These are phyloP conservation scores for Azolla pinnata DNA, from an alignment of 75 land plant species.

Conservation along the genomic window DNA sequence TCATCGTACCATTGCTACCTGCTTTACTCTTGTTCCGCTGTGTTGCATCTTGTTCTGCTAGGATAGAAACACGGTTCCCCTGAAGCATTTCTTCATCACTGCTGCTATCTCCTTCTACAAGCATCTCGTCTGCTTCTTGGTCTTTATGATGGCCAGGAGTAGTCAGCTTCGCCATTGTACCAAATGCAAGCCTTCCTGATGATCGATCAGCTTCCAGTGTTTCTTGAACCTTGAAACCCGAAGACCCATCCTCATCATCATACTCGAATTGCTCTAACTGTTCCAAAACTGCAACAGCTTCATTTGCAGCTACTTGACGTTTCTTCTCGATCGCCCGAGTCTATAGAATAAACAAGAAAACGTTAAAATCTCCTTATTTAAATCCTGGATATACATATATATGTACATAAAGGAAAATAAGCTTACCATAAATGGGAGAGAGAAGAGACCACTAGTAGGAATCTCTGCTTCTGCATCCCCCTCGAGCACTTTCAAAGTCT, in stretches of 20 bases:
- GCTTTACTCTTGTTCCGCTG: neutral
- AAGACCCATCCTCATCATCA: slow-evolving; percentile 28
- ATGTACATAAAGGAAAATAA: slow-evolving; percentile 7
- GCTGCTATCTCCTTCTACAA: slow-evolving; percentile 12
- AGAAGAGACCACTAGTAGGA: slow-evolving; percentile 57
- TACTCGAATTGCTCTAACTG: slow-evolving; percentile 39
- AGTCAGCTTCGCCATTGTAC: slow-evolving; percentile 15
- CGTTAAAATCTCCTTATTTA: neutral
- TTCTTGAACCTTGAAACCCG: slow-evolving; percentile 15
- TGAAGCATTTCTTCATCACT: neutral
- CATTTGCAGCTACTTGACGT: slow-evolving; percentile 50
- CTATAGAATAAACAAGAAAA: slow-evolving; percentile 17
- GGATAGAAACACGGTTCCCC: neutral
- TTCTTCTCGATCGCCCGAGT: slow-evolving; percentile 66
- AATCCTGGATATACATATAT: no score
- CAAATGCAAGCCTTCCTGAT: slow-evolving; percentile 64
- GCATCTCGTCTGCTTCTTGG: slow-evolving; percentile 10
- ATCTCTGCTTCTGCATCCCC: slow-evolving; percentile 46
- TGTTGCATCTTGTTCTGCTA: neutral
- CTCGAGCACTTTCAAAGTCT: slow-evolving; percentile 34
- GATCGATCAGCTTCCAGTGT: slow-evolving; percentile 1
- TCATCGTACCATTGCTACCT: neutral
- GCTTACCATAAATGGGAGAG: slow-evolving; percentile 82
- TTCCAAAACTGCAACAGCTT: slow-evolving; percentile 58
- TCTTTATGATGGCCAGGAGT: slow-evolving; percentile 2